Conservation (phyloP, 306 rosid species). For the Prunus padus region DNA sequence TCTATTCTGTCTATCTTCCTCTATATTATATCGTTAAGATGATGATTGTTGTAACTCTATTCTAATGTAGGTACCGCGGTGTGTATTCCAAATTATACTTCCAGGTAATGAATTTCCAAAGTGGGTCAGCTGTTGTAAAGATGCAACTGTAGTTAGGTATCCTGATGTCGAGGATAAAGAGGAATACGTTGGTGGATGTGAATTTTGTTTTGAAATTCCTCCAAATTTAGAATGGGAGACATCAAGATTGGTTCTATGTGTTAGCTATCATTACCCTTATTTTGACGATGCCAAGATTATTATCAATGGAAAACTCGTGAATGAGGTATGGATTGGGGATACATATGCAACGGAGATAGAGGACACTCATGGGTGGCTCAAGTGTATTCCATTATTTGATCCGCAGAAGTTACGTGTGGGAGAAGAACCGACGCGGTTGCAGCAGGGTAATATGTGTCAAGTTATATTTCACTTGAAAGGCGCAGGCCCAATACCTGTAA, state of each 20-base stretch:
- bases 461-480: background rate
- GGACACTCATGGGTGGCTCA: background rate
- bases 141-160: background rate
- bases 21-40: background rate
- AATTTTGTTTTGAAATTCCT: background rate
- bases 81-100: background rate
- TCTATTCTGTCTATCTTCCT: background rate
- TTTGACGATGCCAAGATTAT: background rate
- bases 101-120: background rate
- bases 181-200: background rate
- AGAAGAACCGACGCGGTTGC: background rate
- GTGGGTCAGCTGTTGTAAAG: background rate
- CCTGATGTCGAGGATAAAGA: background rate
- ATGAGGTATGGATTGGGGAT: background rate
- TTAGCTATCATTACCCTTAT: too few relatives aligned
- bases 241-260: background rate
- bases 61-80: too few relatives aligned
- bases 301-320: background rate
- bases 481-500: background rate
- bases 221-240: background rate
- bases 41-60: background rate
- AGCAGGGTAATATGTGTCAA: background rate
- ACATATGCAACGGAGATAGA: rapidly evolving
- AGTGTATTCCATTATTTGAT: background rate
- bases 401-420: background rate